Base-by-base conservation (phyloP, 306 rosid species). In the Crotalaria pallida region DNA sequence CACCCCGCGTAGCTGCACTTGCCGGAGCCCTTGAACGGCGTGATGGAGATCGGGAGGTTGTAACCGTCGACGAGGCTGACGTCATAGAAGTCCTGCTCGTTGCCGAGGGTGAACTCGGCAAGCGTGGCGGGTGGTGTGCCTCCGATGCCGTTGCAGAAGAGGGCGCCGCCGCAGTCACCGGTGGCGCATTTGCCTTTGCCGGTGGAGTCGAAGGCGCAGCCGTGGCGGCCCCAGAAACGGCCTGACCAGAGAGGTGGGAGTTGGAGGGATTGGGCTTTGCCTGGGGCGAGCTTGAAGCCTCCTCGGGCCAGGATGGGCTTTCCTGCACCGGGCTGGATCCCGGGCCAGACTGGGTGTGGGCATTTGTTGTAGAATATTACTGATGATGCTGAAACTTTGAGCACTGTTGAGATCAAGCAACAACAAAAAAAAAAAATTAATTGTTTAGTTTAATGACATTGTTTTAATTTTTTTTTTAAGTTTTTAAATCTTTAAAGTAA, bases 151-250 rank as follows among this genome's bases (percentile, higher is more conserved):
- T 81, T 80, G 83, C 98, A 94, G 88, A 76, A 90, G 51, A 94
- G 90, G 21, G 90, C 67, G 0, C 97, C 96, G 1, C 97, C 98
- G 79, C 98, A 94, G 81, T 93, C 97, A 0, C 98, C 98, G 0
- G 98, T 90, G 73, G 97, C 94, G 69, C 98, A 93, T 10, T 73
- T 86, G 3, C 98, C 98, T 0, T 78, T 85, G 0, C 97, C 97
- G 10, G 90, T 44, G 17, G 94, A 61, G 76, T 93, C 94, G 79
- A 93, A 93, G 58, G 88, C 18, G 79, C 98, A 93, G 64, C 89
- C 98, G 36, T 93, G 96, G 31, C 98, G 96, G 50, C 96, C 98
- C 98, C 98, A 93, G 81, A 93, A 74, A 68, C 98, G 97, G 70
- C 98, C 98, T 1, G 98, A 90, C 98, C 98, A 93, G 70, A 85